Percentiles rank a stretch among this genome's conserved stretches.
These are phyloP conservation scores for Knufia petricola DNA, from an alignment of 2,329 filamentous ascomycete species.

Conservation along the genomic window DNA sequence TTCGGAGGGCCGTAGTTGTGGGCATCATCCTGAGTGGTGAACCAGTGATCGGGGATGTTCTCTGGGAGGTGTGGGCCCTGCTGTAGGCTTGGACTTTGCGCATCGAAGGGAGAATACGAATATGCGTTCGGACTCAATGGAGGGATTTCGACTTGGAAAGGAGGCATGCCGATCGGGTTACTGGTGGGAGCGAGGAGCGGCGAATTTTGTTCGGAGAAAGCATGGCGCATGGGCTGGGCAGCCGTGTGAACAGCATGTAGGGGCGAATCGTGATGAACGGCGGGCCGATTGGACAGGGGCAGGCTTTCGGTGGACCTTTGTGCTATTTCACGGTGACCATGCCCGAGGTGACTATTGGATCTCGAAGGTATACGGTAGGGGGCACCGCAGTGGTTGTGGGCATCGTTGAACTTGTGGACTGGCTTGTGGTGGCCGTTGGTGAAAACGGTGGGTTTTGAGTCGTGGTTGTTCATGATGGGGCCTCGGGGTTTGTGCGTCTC, in stretches of 20 bases:
- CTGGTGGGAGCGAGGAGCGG: conserved; percentile 32
- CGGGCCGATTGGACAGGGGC: conserved; percentile 29
- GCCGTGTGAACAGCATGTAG: conserved; percentile 27
- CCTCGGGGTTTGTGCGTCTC: conserved; percentile 42
- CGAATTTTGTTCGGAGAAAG: conserved; percentile 39
- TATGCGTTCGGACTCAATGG: conserved; percentile 19
- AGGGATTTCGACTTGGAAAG: conserved; percentile 29
- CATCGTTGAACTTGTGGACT: conserved; percentile 55
- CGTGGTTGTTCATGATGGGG: conserved; percentile 41
- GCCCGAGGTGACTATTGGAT: conserved; percentile 41
- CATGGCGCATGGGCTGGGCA: conserved; percentile 26
- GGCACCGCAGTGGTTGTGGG: conserved; percentile 48
- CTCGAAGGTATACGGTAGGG: conserved; percentile 52
- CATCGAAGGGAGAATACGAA: conserved; percentile 29
- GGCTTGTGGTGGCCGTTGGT: conserved; percentile 57
- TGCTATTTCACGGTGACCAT: conserved; percentile 36
- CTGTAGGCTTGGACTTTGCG: conserved; percentile 26
- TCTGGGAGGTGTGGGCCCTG: conserved; percentile 27
- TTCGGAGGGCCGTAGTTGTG: conserved; percentile 26
- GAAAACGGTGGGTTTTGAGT: conserved; percentile 51
- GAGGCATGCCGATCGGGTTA: conserved; percentile 26
- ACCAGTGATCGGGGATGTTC: conserved; percentile 32
- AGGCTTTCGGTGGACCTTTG: conserved; percentile 46
- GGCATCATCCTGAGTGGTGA: conserved; percentile 33
- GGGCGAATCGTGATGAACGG: conserved; percentile 23